Evolutionary conservation across 192 early-diverging fungal species (phyloP), one percentile per base, ranked within the genome.

Genomic region (Spizellomyces punctatus): DNA sequence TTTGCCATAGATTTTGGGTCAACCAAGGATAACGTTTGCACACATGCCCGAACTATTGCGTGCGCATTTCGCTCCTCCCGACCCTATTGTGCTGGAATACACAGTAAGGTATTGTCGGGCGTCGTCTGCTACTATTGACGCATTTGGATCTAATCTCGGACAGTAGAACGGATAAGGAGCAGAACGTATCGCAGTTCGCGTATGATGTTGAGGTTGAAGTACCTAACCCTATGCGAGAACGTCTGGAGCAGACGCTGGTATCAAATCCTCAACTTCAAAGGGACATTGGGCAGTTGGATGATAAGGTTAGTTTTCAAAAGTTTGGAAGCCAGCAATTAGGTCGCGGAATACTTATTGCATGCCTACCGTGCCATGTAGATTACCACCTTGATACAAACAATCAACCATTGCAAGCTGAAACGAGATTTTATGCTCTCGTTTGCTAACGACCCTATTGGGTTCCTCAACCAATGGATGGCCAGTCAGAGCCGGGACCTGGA

Each of bases 401-500:
- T 99, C 79, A 93, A 95, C 69, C 91, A 94, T 56, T 89, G 87
- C 46, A 93, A 94, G 58, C 86, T 91, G 42, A 96, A 96, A 74
- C 92, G 97, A 14, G 95, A 96, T 70, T 99, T 98, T 73, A 83
- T 99, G 86, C 81, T 92, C 45, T 79, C 88, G 58, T 99, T 98
- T 79, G 82, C 93, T 5, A 81, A 89, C 41, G 89, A 94, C 56
- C 95, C 97, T 0, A 89, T 91, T 45, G 91, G 89, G 54, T 98
- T 97, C 77, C 86, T 95, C 62, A 93, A 95, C 68, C 87, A 91
- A 58, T 99, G 95, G 95, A 85, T 96, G 42, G 92, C 91, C 10
- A 91, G 90, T 75, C 97, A 99, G 84, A 92, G 89, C 69, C 84
- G 93, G 58, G 97, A 99, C 81, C 78, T 98, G 65, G 94, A 97